Evolutionary conservation across 768 basidiomycete genomes (phyloP).

Genomic region (Pisolithus sp.): DNA sequence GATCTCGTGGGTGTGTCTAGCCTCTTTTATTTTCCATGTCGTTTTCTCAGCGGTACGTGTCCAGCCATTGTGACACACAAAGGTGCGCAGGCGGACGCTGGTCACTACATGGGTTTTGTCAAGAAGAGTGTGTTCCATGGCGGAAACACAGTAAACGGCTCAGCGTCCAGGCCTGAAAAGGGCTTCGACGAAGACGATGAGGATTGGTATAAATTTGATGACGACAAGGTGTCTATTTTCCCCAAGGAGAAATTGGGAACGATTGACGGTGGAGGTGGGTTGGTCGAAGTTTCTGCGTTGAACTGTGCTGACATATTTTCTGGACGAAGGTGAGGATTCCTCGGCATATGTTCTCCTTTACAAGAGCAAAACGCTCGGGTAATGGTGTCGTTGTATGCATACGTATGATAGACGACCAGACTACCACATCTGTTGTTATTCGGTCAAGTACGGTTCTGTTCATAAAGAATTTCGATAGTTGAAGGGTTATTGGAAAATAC

Average conservation of each 20-base stretch:
- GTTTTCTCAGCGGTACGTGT: not conserved
- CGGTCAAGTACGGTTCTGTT: too few relatives aligned
- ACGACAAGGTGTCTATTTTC: slow-evolving; percentile 88
- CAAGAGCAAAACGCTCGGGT: slow-evolving; percentile 49
- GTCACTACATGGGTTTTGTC: slow-evolving; percentile 92
- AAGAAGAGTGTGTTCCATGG: slow-evolving; percentile 69
- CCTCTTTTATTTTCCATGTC: slow-evolving; percentile 2
- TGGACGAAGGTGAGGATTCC: slow-evolving; percentile 62
- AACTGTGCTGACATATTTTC: slow-evolving; percentile 24
- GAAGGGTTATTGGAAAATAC: too few relatives aligned
- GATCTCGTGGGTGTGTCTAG: slow-evolving; percentile 75
- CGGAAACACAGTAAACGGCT: not conserved
- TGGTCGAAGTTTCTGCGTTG: not conserved
- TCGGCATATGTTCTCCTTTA: slow-evolving; percentile 88
- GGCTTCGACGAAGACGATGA: slow-evolving; percentile 53
- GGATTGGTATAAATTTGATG: slow-evolving; percentile 96
- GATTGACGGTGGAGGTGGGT: slow-evolving; percentile 78
- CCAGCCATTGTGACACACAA: slow-evolving; percentile 95
- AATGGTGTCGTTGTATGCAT: slow-evolving; percentile 5
- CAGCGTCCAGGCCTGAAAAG: slow-evolving; percentile 8
- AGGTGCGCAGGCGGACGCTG: slow-evolving; percentile 89
- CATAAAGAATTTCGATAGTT: too few relatives aligned
- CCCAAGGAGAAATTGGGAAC: slow-evolving; percentile 75
- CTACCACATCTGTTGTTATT: too few relatives aligned
- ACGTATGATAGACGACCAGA: not conserved